Evolutionary conservation across 345 rosid species (phyloP).

Genomic region (Eucalyptus regnans): DNA sequence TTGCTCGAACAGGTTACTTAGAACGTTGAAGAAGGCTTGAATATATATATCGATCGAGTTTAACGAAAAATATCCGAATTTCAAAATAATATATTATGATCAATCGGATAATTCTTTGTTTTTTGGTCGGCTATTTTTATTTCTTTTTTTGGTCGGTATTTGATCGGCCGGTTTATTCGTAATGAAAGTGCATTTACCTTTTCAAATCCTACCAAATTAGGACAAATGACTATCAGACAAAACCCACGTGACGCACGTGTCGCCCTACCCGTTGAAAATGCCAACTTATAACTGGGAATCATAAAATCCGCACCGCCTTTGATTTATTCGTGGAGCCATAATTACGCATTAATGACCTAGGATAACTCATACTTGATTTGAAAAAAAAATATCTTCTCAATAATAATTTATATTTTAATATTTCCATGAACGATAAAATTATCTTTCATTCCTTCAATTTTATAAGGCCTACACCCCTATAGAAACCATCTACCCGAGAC

Average conservation of each 20-base stretch:
- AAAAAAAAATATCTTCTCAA: not conserved
- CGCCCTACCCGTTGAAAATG: not conserved
- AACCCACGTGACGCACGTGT: not conserved
- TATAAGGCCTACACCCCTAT: too few species aligned
- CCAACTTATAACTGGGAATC: not conserved
- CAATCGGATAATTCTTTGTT: not conserved
- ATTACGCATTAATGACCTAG: not conserved
- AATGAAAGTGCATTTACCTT: not conserved
- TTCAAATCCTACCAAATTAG: not conserved
- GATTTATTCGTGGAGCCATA: not conserved
- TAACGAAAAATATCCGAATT: not conserved
- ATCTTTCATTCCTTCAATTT: too few species aligned
- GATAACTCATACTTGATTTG: not conserved
- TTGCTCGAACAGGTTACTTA: not conserved
- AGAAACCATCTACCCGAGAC: too few species aligned
- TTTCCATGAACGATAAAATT: fast-evolving
- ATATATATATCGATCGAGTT: not conserved
- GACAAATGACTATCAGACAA: not conserved
- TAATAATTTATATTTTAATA: too few species aligned
- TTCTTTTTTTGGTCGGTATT: too few species aligned
- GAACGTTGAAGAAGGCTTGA: not conserved
- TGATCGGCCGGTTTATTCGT: not conserved
- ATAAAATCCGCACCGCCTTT: not conserved
- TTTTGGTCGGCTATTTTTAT: not conserved
- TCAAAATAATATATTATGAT: not conserved